phyloP scores from a whole-genome alignment of 192 early-diverging fungal species.

The Mortierella hygrophila region DNA sequence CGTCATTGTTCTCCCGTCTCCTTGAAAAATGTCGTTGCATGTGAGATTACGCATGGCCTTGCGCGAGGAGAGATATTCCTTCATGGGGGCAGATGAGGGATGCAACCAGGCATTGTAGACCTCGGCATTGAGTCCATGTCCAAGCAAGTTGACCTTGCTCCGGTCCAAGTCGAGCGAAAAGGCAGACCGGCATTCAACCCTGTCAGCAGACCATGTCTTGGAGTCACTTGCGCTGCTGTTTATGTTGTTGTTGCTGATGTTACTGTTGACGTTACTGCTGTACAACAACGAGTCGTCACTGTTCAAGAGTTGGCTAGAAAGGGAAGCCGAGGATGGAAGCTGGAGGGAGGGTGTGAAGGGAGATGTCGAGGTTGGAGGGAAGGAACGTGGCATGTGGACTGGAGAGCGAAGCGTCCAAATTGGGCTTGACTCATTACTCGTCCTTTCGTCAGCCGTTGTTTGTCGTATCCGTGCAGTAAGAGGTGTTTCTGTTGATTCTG shows the following conservation, averaged over 20 bases:
- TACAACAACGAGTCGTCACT: not conserved
- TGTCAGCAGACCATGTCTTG: constrained; percentile 5
- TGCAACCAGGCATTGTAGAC: constrained; percentile 49
- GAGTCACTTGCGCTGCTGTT: not conserved
- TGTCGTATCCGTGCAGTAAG: not conserved
- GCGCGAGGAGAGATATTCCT: constrained; percentile 24
- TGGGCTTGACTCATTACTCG: not conserved
- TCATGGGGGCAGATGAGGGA: constrained; percentile 28
- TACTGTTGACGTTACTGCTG: not conserved
- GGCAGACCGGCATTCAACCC: not conserved
- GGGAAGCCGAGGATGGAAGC: not conserved
- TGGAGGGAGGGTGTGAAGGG: constrained; percentile 11
- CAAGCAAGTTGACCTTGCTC: constrained; percentile 22
- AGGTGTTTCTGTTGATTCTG: not conserved
- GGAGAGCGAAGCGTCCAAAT: constrained; percentile 9
- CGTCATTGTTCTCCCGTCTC: not conserved
- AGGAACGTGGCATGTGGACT: constrained; percentile 11
- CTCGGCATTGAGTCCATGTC: constrained; percentile 46
- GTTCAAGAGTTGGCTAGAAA: not conserved
- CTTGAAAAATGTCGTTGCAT: constrained; percentile 36
- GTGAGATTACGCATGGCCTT: constrained; percentile 7
- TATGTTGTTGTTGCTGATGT: not conserved
- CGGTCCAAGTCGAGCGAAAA: constrained; percentile 28
- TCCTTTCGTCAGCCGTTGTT: not conserved
- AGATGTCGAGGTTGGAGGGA: constrained; percentile 16